Evolutionary conservation across 1,284 basidiomycete genomes (phyloP), one percentile per base, ranked within the genome.

Genomic region (Inonotus obliquus): DNA sequence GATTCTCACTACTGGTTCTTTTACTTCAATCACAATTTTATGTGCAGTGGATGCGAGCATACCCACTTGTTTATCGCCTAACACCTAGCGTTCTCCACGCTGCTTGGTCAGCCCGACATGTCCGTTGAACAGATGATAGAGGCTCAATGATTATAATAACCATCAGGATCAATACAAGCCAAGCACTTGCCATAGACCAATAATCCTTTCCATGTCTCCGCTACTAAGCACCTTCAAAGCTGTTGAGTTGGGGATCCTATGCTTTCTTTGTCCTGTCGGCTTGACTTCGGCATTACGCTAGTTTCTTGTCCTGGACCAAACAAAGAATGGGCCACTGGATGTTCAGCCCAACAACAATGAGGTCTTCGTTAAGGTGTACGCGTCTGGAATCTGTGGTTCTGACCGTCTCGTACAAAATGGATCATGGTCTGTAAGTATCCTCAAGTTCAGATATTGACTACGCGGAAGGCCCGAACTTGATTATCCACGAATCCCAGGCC

Each of bases 321-420:
- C 53, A 39, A 55, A 13, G 51, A 60, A 17, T 67, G 65, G 64
- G 52, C 66, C 54, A 57, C 25, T 49, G 10, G 47, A 49, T 25
- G 25, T 49, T 7, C n/a, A 25, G 65, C 35, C 65, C 64, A 29
- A 59, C 32, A 17, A 59, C 65, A 13, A 65, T 49, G 66, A 71
- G 58, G 60, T 70, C 29, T 62, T 71, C 52, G 57, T 69, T 35
- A 65, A 65, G 35, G 67, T 71, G 11, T 65, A 66, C 45, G 68
- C 69, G 3, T 69, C 66, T 11, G 70, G 68, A 10, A 63, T 69
- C 29, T 71, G 69, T 60, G 56, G 49, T 60, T 68, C 67, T n/a
- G 69, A 70, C 61, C 67, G 69, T 62, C 67, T 68, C 41, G 63
- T 68, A 21, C 60, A 67, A 38, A 66, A 67, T 11, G 67, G 68